phyloP scores from a whole-genome alignment of 306 rosid genomes.

The Styphnolobium japonicum region DNA sequence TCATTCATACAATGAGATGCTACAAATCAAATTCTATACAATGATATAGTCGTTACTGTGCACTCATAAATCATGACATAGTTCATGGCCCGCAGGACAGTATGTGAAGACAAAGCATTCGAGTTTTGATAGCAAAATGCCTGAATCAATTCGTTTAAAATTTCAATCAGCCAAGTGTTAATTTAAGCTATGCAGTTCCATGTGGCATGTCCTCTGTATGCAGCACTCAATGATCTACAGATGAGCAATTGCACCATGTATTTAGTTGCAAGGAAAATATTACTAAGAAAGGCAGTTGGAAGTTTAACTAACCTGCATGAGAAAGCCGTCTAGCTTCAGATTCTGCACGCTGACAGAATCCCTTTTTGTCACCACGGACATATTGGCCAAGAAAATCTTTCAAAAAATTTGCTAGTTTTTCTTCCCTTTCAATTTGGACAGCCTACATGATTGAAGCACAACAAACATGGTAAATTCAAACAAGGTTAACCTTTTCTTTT shows the following conservation, averaged over 20 bases:
- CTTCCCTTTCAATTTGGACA: conserved; percentile 90
- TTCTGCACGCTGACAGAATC: conserved; percentile 67
- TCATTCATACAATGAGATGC: neutral
- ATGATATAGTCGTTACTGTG: neutral
- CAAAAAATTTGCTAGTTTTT: conserved; percentile 66
- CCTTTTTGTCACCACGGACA: conserved; percentile 69
- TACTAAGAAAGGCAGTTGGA: neutral
- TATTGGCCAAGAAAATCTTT: conserved; percentile 63
- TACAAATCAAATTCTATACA: neutral
- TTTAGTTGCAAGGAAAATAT: neutral
- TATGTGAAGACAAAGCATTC: neutral
- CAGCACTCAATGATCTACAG: neutral
- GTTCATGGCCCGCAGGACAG: neutral
- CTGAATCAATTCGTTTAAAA: neutral
- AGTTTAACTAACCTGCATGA: conserved; percentile 55
- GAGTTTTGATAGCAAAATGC: neutral
- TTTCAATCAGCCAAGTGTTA: neutral
- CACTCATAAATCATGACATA: neutral
- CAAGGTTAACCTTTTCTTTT: neutral
- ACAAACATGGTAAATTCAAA: neutral
- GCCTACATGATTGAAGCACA: conserved; percentile 44
- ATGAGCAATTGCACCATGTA: neutral
- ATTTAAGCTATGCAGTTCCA: neutral
- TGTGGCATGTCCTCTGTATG: neutral
- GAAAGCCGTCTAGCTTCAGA: conserved; percentile 88